Evolutionary conservation across 371 early-diverging fungal genomes (phyloP).

Genomic region (Apophysomyces variabilis): DNA sequence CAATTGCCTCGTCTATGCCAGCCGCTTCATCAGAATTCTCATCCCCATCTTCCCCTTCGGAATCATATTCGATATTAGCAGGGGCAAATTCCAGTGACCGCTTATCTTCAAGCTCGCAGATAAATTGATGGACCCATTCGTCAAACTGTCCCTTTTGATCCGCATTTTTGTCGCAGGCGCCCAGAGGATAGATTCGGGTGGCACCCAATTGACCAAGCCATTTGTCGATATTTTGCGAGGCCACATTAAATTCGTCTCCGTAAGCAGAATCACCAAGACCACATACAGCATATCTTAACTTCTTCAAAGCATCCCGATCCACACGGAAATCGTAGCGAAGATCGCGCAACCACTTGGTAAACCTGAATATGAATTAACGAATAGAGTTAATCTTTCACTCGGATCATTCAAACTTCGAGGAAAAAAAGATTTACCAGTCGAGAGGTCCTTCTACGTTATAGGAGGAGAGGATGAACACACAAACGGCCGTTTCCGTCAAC

Average conservation of each 20-base stretch:
- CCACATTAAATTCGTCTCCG: slow-evolving; percentile 66
- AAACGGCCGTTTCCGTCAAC: slow-evolving; percentile 59
- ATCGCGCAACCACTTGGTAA: slow-evolving; percentile 71
- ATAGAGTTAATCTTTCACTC: neutral
- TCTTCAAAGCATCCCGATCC: slow-evolving; percentile 58
- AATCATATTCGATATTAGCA: slow-evolving; percentile 55
- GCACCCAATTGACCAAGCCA: slow-evolving; percentile 73
- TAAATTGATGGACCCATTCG: slow-evolving; percentile 56
- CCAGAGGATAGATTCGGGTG: slow-evolving; percentile 67
- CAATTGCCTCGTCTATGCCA: slow-evolving; percentile 3
- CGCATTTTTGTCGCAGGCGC: slow-evolving; percentile 70
- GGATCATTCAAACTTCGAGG: neutral
- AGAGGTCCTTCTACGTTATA: slow-evolving; percentile 78
- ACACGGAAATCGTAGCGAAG: slow-evolving; percentile 73
- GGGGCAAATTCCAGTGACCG: slow-evolving; percentile 48
- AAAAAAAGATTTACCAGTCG: slow-evolving; percentile 52
- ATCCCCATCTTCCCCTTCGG: slow-evolving; percentile 59
- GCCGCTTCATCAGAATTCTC: slow-evolving; percentile 32
- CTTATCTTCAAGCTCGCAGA: slow-evolving; percentile 52
- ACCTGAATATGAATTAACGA: slow-evolving; percentile 7
- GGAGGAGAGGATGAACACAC: slow-evolving; percentile 71
- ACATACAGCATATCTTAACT: slow-evolving; percentile 73
- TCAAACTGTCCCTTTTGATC: slow-evolving; percentile 64
- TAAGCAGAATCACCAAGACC: slow-evolving; percentile 80
- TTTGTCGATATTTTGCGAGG: slow-evolving; percentile 66